Base-by-base conservation (phyloP, 1,139 yeast genomes). In the Kodamaea plutei region DNA sequence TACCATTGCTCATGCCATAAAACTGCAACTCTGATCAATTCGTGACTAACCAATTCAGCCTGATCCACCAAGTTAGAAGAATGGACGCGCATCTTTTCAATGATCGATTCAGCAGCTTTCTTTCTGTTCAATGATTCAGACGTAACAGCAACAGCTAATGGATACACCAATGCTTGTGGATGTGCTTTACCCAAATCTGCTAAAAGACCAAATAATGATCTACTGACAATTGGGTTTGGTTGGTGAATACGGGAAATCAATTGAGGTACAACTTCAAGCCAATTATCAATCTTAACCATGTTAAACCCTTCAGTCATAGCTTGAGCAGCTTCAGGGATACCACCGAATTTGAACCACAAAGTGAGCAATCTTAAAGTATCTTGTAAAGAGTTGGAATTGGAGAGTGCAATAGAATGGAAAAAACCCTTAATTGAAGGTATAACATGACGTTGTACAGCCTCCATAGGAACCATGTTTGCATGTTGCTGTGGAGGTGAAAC, bases 1-100 rank as follows among this genome's bases (percentile, higher is more conserved):
- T 89, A 89, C 98, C 99, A 93, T 54, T 84, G 84, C 51, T 93
- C 99, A 48, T 88, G 95, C 97, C 98, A 89, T 40, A 91, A 63
- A 2, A 91, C 96, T 1, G 97, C 96, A 10, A 88, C 95, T 43
- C 98, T 67, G 41, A 93, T 89, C 38, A 93, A 73, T 50, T 93
- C 98, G 43, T 79, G 80, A 61, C 95, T 84, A n/a, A 91, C 96
- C 38, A 89, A 58, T 45, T 88, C 96, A 0, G 97, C 89, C 52
- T 93, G 97, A 41, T 84, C 89, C 15, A 93, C 96, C 40, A 93
- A 64, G 1, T 64, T 61, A 0, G 96, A 75, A 29, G 95, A 84
- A 46, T 93, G 96, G 3, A 83, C 71, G 44, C 95, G 68, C 94
- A 93, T 85, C 50, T 87, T 87, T 41, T 88, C 96, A 45, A 93